Percentiles rank a stretch among this genome's conserved stretches.
phyloP scores from a whole-genome alignment of 768 basidiomycete species.

The Cystobasidium tubakii region DNA sequence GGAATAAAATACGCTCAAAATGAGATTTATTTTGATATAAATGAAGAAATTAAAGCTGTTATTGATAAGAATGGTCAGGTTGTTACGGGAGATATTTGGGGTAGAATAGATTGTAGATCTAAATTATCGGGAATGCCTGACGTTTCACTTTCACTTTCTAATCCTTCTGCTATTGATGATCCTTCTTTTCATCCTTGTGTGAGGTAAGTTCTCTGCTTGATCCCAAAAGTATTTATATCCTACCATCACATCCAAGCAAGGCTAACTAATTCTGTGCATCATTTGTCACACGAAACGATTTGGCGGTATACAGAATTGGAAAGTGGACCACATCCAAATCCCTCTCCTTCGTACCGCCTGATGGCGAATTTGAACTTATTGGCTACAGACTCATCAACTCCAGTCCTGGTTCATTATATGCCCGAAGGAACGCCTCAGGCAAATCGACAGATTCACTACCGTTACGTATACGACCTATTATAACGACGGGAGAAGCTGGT shows the following conservation, averaged over 20 bases:
- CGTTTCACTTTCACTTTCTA: constrained; percentile 67
- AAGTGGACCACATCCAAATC: constrained; percentile 15
- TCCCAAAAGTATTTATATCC: too few species aligned
- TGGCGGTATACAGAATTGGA: not conserved
- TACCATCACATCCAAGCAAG: too few species aligned
- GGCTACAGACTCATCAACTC: constrained; percentile 62
- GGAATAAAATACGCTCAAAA: constrained; percentile 77
- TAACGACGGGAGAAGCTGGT: constrained; percentile 24
- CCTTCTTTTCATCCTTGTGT: constrained; percentile 90
- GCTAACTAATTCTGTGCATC: too few species aligned
- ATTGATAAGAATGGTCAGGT: constrained; percentile 71
- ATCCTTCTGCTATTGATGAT: constrained; percentile 66
- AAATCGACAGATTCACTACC: constrained; percentile 8
- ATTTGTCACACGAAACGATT: too few species aligned
- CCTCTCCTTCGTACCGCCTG: constrained; percentile 90
- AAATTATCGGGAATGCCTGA: constrained; percentile 87
- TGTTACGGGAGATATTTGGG: constrained; percentile 64
- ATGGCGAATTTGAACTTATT: constrained; percentile 99
- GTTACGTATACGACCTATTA: constrained; percentile 14
- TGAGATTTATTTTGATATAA: constrained; percentile 87
- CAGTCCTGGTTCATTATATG: not conserved
- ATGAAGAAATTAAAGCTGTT: constrained; percentile 71
- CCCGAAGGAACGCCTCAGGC: not conserved
- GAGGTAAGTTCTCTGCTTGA: constrained; percentile 55
- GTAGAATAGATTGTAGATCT: constrained; percentile 69